Percentiles rank a stretch among this genome's conserved stretches.
These are phyloP conservation scores for Macrocystidia cucumis DNA, from an alignment of 1,284 basidiomycete species.

Conservation along the genomic window DNA sequence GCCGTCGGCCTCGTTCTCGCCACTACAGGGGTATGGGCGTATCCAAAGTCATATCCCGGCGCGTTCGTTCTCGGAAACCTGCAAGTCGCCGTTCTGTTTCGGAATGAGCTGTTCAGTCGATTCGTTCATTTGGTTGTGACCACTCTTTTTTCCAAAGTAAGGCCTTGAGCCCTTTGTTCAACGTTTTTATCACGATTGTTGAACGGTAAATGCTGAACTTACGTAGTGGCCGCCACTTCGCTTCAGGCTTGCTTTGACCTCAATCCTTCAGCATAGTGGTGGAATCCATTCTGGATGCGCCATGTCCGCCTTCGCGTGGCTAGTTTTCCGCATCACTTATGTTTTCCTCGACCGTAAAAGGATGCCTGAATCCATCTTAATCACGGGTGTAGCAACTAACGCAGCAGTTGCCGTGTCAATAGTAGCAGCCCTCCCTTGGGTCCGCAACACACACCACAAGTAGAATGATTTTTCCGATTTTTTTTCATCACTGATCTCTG, in stretches of 20 bases:
- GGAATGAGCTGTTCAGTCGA: slow-evolving; percentile 57
- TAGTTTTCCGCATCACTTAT: slow-evolving; percentile 48
- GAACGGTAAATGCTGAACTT: slow-evolving; percentile 6
- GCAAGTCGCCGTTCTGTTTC: slow-evolving; percentile 41
- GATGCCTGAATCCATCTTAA: slow-evolving; percentile 47
- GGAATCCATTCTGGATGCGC: slow-evolving; percentile 68
- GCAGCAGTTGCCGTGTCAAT: slow-evolving; percentile 49
- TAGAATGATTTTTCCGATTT: slow-evolving; percentile 21
- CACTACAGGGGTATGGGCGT: slow-evolving; percentile 43
- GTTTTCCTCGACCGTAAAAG: slow-evolving; percentile 47
- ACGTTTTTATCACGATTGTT: slow-evolving; percentile 1
- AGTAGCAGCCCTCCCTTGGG: slow-evolving; percentile 59
- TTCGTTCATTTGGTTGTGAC: slow-evolving; percentile 50
- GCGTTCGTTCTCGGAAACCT: slow-evolving; percentile 57
- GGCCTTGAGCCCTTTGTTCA: no score
- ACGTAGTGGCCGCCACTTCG: slow-evolving; percentile 55
- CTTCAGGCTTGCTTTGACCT: slow-evolving; percentile 55
- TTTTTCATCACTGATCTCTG: not conserved
- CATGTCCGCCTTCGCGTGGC: slow-evolving; percentile 53
- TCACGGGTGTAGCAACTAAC: slow-evolving; percentile 51
- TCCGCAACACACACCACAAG: slow-evolving; percentile 65
- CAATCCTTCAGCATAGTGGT: slow-evolving; percentile 57
- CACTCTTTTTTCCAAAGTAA: slow-evolving; percentile 57
- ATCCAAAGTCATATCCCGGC: slow-evolving; percentile 49
- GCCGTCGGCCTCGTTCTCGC: slow-evolving; percentile 41